These are phyloP conservation scores for Daldinia vernicosa DNA, from an alignment of 495 filamentous ascomycete genomes.

Conservation along the genomic window DNA sequence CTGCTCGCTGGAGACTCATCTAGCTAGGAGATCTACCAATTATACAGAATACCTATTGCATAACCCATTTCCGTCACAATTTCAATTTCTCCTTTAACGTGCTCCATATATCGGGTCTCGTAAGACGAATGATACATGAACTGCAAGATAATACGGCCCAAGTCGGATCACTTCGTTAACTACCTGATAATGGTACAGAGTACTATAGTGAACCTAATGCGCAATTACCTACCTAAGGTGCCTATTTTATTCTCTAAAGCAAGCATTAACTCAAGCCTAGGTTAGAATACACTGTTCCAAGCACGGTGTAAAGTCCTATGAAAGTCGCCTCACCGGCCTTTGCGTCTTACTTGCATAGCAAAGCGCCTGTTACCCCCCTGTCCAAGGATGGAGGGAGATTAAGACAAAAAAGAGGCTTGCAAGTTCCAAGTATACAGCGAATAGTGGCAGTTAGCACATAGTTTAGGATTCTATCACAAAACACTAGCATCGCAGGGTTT, in stretches of 20 bases:
- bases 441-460: background rate
- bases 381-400: background rate
- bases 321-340: background rate
- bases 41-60: background rate
- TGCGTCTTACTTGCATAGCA: background rate
- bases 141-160: background rate
- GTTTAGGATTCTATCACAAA: background rate
- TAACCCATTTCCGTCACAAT: background rate
- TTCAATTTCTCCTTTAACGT: background rate
- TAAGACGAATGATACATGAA: background rate
- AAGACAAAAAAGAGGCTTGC: background rate
- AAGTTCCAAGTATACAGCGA: background rate
- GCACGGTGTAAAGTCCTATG: background rate
- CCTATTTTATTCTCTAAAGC: too few species aligned
- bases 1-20: background rate
- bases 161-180: background rate
- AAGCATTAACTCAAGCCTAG: too few species aligned
- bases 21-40: background rate
- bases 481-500: background rate
- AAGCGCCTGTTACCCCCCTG: background rate
- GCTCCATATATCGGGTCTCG: background rate
- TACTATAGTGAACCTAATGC: too few species aligned
- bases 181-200: too few species aligned
- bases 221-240: too few species aligned
- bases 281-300: background rate